Base-by-base conservation (phyloP, 257 asterid genomes). In the Sherardia arvensis region DNA sequence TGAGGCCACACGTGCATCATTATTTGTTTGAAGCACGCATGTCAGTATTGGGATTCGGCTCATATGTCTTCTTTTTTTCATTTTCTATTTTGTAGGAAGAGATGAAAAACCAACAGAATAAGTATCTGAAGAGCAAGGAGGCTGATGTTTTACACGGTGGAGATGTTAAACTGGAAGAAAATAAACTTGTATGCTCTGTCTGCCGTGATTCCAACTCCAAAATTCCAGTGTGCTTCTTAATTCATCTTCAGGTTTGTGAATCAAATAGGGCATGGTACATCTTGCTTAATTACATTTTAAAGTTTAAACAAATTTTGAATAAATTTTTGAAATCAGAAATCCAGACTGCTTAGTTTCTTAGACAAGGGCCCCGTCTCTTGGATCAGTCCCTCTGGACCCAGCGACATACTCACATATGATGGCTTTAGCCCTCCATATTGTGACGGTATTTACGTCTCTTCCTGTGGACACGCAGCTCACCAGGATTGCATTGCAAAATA, bases 391-490 rank as follows among this genome's bases (percentile, higher is more conserved):
- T n/a, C 87, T 36, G 73, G 78, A 81, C 80, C 78, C 77, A 62
- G 80, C 70, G 32, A 82, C n/a, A n/a, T n/a, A n/a, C n/a, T n/a
- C 59, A 85, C 74, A 45, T 80, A 78, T 77, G 86, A 74, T 59
- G 85, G 78, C 49, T 76, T 87, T 74, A 81, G 88, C 53, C 91
- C 95, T 49, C 66, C 81, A 14, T 86, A 84, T 49, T 81, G 85
- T 68, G 92, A 87, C 73, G 96, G 97, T 62, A 81, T 93, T 57
- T 81, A 84, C 82, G 71, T 85, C 65, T 90, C 99, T 65, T 93
- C 99, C 26, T 93, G 99, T 60, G 97, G 99, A 55, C 99, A 93
- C 71, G 97, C 97, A 66, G 97, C 90, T 78, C 99, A 93, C 78
- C 95, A 87, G 77, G 90, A 84, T 74, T 93, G 97, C 74, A 84